Base-by-base conservation (phyloP, 805 yeast species). In the Candida odintsovae region DNA sequence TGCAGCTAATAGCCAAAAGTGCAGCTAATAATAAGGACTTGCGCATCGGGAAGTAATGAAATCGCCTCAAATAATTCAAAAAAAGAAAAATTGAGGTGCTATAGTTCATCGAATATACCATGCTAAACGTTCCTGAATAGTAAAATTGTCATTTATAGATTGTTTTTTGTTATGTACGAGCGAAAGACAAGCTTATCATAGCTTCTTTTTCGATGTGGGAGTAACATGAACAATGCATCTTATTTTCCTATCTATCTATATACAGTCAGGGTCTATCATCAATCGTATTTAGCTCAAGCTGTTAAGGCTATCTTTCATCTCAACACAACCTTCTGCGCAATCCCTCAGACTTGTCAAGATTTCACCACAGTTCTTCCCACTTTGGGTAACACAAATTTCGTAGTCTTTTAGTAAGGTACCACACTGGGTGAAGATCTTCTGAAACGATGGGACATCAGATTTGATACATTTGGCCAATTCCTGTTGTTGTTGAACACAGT, bases 391-490 rank as follows among this genome's bases (percentile, higher is more conserved):
- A 62, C 96, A 87, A 19, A 67, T 67, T 55, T 86, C 92, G 58
- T 86, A 87, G 4, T 72, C 76, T 50, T 74, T 71, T 64, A 87
- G 71, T 41, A 75, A 68, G 3, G 69, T 70, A 12, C 77, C 70
- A 63, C 96, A 87, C 26, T 75, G 71, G 23, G 70, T 68, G 58
- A 84, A 80, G 53, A 87, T 86, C 58, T 73, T 77, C 58, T 79
- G 80, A 63, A 86, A 85, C 9, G 86, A 74, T 1, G 95, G 92
- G 15, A 86, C 92, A 6, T 56, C 59, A 13, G 68, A 67, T 57
- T 73, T 76, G 50, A 87, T 86, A 63, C 96, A 87, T 18, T 57
- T 54, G 16, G 87, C 75, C 33, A 87, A 70, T 18, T 70, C 71
- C 37, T 65, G 62, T 63, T 86, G 95, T 51, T 81, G 76, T 36